These are phyloP conservation scores for Ustulina deusta DNA, from an alignment of 2,329 filamentous ascomycete species.

Conservation along the genomic window DNA sequence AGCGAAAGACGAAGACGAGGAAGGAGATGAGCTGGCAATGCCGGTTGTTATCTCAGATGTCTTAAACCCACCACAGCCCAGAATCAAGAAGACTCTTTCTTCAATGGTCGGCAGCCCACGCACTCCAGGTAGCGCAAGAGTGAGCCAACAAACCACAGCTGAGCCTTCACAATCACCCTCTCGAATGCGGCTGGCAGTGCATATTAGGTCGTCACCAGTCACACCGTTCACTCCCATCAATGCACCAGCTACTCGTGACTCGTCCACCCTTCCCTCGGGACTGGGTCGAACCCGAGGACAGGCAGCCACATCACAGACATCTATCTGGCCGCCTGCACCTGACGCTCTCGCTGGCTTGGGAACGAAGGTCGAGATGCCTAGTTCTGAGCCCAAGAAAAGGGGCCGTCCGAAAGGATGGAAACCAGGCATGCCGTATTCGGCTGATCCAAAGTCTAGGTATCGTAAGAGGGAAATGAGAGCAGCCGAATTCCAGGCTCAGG, in stretches of 20 bases:
- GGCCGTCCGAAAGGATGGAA: slow-evolving; percentile 65
- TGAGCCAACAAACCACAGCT: slow-evolving; percentile 18
- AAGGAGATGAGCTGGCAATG: slow-evolving; percentile 33
- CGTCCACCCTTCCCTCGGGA: slow-evolving; percentile 19
- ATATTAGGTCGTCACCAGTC: slow-evolving; percentile 45
- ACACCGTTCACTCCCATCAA: slow-evolving; percentile 38
- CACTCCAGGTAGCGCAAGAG: slow-evolving; percentile 18
- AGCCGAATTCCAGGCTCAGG: slow-evolving; percentile 13
- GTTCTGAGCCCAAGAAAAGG: slow-evolving; percentile 49
- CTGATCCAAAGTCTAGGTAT: slow-evolving; percentile 37
- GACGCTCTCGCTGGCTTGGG: slow-evolving; percentile 23
- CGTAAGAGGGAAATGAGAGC: slow-evolving; percentile 36
- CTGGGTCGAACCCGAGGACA: slow-evolving; percentile 21
- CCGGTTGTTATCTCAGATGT: slow-evolving; percentile 35
- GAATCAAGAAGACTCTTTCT: slow-evolving; percentile 21
- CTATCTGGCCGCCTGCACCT: slow-evolving; percentile 18
- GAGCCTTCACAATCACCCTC: slow-evolving; percentile 28
- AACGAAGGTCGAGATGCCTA: slow-evolving; percentile 31
- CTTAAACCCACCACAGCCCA: slow-evolving; percentile 16
- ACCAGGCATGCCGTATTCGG: slow-evolving; percentile 50
- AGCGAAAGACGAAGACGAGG: background rate
- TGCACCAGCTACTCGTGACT: slow-evolving; percentile 19
- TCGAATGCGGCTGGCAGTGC: slow-evolving; percentile 43
- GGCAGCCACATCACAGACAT: slow-evolving; percentile 27
- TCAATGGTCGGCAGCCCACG: slow-evolving; percentile 18